A percentile compares a stretch with the other conserved stretches of the same genome.
Conservation (phyloP, 1,284 basidiomycete genomes). For the Naganishia sp. region DNA sequence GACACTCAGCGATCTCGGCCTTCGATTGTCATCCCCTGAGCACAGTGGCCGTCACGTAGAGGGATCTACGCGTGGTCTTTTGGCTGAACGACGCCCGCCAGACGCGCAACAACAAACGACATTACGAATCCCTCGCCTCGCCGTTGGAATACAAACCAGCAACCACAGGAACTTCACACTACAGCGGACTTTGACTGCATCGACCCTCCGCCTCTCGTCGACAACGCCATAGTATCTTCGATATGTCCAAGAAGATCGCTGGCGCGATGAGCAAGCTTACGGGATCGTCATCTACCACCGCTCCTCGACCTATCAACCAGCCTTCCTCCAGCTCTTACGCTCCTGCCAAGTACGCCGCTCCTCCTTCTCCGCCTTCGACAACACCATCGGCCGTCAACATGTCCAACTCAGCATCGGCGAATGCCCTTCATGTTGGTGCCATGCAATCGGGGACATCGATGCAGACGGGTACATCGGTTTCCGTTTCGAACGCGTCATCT, state of each 20-base stretch:
- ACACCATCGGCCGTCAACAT: constrained; percentile 19
- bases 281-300: constrained; percentile 25
- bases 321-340: constrained; percentile 15
- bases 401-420: neutral
- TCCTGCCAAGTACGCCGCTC: constrained; percentile 6
- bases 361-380: constrained; percentile 22
- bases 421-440: neutral
- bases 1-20: neutral
- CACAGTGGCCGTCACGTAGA: too few relatives aligned
- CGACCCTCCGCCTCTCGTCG: neutral
- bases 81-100: too few relatives aligned
- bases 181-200: too few relatives aligned
- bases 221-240: neutral
- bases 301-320: constrained; percentile 21
- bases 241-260: constrained; percentile 26
- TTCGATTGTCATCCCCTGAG: neutral
- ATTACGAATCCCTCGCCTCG: constrained; percentile 16
- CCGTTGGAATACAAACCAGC: too few relatives aligned
- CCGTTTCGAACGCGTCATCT: constrained; percentile 23
- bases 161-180: too few relatives aligned
- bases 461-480: constrained; percentile 24
- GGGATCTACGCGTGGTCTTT: too few relatives aligned
- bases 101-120: constrained; percentile 7
- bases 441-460: constrained; percentile 9
- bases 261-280: constrained; percentile 29